Evolutionary conservation across 352 stramenopile species (phyloP).

Genomic region (Pythium rishiriense): DNA sequence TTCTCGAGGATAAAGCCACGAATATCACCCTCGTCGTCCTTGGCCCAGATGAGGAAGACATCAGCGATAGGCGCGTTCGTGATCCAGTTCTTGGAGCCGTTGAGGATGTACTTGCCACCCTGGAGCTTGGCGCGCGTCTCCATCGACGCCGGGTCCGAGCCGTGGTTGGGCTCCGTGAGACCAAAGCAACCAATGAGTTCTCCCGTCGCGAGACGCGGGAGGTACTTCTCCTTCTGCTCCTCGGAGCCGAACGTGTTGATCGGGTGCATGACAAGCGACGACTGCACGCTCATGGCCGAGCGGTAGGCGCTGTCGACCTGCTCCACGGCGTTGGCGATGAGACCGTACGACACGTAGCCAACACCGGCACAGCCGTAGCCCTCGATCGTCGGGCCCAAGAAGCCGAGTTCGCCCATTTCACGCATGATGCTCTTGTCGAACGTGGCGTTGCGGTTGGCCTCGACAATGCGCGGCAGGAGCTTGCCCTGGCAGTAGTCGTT

Average conservation of each 20-base stretch:
- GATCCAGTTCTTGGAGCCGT: slow-evolving; percentile 96
- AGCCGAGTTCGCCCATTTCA: slow-evolving; percentile 93
- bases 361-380: slow-evolving; percentile 95
- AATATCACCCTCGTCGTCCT: slow-evolving; percentile 94
- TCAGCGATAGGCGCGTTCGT: slow-evolving; percentile 98
- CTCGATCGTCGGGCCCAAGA: slow-evolving; percentile 94
- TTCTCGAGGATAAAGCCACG: slow-evolving; percentile 96
- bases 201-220: slow-evolving; percentile 93
- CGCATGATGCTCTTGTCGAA: slow-evolving; percentile 95
- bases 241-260: slow-evolving; percentile 98
- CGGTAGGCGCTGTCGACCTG: slow-evolving; percentile 96
- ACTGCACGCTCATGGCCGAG: slow-evolving; percentile 97
- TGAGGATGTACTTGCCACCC: slow-evolving; percentile 94
- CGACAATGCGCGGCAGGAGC: slow-evolving; percentile 91
- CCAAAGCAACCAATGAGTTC: slow-evolving; percentile 98
- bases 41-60: slow-evolving; percentile 97
- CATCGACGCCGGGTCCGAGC: slow-evolving; percentile 96
- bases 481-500: slow-evolving; percentile 94
- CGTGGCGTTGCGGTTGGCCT: slow-evolving; percentile 93
- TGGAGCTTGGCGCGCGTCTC: slow-evolving; percentile 91
- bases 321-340: slow-evolving; percentile 97
- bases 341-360: slow-evolving; percentile 95
- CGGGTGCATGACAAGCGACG: slow-evolving; percentile 97
- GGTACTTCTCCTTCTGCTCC: slow-evolving; percentile 94
- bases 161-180: slow-evolving; percentile 98